phyloP scores from a whole-genome alignment of 306 rosid species.

The Senna siamea region DNA sequence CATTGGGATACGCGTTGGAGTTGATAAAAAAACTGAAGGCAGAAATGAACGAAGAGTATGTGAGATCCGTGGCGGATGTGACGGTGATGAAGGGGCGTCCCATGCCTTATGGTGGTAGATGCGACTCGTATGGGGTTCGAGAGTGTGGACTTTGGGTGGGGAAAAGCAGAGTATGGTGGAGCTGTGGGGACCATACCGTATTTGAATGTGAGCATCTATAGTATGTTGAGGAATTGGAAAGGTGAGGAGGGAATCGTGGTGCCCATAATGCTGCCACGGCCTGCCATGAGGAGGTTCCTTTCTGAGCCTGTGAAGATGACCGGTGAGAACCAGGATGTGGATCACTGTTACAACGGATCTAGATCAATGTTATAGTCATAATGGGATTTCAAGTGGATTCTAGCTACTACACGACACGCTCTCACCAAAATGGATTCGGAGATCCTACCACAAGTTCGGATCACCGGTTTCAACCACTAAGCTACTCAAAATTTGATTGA shows the following conservation, averaged over 20 bases:
- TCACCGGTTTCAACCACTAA: too few species aligned
- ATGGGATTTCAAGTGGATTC: too few species aligned
- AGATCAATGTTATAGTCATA: too few species aligned
- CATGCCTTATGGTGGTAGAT: constrained; percentile 18
- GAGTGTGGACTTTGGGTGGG: constrained; percentile 39
- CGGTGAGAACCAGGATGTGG: too few species aligned
- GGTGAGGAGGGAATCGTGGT: constrained; percentile 33
- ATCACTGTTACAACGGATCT: too few species aligned
- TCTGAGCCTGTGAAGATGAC: too few species aligned
- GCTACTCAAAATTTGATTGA: too few species aligned
- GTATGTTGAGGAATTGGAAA: too few species aligned
- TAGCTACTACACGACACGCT: too few species aligned
- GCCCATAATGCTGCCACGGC: constrained; percentile 31
- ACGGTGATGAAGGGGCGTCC: constrained; percentile 35
- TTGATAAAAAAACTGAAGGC: constrained; percentile 21
- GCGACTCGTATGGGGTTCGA: constrained; percentile 23
- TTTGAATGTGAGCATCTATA: constrained; percentile 16
- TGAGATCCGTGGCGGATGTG: constrained; percentile 29
- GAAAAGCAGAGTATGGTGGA: constrained; percentile 26
- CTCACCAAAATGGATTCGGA: too few species aligned
- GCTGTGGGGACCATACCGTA: constrained; percentile 18
- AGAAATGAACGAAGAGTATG: constrained; percentile 23
- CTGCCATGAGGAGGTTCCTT: constrained; percentile 6
- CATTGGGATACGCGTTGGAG: constrained; percentile 33
- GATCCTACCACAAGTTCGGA: too few species aligned